phyloP scores from a whole-genome alignment of 2,329 filamentous ascomycete genomes.

The Aspergillus felis region DNA sequence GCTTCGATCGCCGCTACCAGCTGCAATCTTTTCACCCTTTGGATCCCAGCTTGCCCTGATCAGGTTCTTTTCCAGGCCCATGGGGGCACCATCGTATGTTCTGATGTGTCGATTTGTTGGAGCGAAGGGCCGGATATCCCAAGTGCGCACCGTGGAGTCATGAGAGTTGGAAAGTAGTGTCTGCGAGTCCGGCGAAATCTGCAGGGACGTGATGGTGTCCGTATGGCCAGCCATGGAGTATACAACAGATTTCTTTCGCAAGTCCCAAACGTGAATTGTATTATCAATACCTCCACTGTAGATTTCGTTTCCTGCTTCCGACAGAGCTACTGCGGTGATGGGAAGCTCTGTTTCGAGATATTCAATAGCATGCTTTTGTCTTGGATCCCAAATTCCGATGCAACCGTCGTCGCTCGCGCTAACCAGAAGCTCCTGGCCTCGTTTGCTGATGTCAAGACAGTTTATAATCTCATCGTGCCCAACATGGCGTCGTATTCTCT shows the following conservation, averaged over 20 bases:
- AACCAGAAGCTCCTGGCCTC: slow-evolving; percentile 85
- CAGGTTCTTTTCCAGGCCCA: slow-evolving; percentile 86
- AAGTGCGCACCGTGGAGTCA: slow-evolving; percentile 89
- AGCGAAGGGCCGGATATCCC: slow-evolving; percentile 94
- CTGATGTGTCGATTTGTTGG: slow-evolving; percentile 78
- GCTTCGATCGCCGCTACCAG: slow-evolving; percentile 84
- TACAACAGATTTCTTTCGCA: slow-evolving; percentile 82
- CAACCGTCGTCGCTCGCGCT: slow-evolving; percentile 91
- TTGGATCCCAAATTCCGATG: slow-evolving; percentile 93
- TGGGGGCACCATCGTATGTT: slow-evolving; percentile 87
- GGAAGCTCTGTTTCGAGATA: slow-evolving; percentile 90
- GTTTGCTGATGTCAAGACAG: slow-evolving; percentile 77
- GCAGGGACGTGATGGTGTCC: slow-evolving; percentile 85
- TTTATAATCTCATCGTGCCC: slow-evolving; percentile 98
- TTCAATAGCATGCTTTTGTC: slow-evolving; percentile 81
- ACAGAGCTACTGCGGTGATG: slow-evolving; percentile 84
- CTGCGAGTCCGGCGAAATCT: slow-evolving; percentile 90
- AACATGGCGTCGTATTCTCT: slow-evolving; percentile 82
- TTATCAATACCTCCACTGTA: slow-evolving; percentile 96
- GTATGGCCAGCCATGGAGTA: slow-evolving; percentile 87
- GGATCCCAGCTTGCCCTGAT: slow-evolving; percentile 86
- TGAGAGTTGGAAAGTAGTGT: slow-evolving; percentile 87
- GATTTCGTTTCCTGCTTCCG: slow-evolving; percentile 91
- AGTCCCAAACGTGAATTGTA: slow-evolving; percentile 94
- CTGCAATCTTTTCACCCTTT: slow-evolving; percentile 79